Conservation (phyloP, 148 eudicot species). For the Heliosperma pusillum region DNA sequence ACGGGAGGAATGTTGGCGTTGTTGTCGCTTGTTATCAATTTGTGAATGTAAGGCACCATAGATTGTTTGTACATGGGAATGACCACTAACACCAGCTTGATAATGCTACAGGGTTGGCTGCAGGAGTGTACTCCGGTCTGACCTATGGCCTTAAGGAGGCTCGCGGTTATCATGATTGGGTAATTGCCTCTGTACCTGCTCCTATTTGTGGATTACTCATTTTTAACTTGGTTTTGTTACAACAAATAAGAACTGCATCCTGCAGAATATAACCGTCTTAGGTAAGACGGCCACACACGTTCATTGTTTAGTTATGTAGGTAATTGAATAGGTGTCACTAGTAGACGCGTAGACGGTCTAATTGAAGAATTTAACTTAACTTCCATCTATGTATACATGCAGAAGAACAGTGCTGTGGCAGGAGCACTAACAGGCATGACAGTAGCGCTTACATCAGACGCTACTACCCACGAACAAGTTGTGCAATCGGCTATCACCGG, state of each 20-base stretch:
- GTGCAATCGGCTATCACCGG: conserved; percentile 93
- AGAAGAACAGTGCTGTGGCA: conserved; percentile 93
- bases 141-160: conserved; percentile 91
- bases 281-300: not conserved
- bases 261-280: no score
- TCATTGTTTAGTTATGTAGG: not conserved
- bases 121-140: conserved; percentile 90
- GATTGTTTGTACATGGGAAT: not conserved
- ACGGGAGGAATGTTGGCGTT: no score
- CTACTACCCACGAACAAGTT: conserved; percentile 70
- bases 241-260: no score
- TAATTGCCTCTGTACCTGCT: conserved; percentile 14
- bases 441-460: conserved; percentile 58
- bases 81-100: not conserved
- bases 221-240: no score
- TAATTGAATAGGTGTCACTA: no score
- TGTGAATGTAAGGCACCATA: not conserved
- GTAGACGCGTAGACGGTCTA: no score
- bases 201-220: not conserved
- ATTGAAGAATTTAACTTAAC: not conserved
- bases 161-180: conserved; percentile 96
- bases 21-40: not conserved
- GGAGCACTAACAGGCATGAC: conserved; percentile 91
- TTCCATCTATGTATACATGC: conserved; percentile 11
- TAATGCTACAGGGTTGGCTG: conserved; percentile 60